Conservation (phyloP, 1,284 basidiomycete genomes). For the Cystobasidium slooffiae region DNA sequence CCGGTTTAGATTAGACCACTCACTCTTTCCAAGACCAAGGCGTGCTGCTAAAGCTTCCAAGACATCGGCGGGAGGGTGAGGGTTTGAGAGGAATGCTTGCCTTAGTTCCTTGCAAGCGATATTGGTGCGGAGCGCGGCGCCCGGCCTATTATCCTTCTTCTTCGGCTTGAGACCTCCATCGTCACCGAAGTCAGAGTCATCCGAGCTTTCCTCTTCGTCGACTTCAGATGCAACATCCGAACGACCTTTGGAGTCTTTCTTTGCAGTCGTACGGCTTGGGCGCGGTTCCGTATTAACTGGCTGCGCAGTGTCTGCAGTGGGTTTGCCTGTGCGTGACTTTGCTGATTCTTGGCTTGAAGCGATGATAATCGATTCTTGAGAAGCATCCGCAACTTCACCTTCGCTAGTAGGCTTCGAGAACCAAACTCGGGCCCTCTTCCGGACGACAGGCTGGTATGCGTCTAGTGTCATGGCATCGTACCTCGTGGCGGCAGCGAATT, state of each 20-base stretch:
- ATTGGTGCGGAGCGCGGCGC: conserved; percentile 28
- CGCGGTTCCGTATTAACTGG: not conserved
- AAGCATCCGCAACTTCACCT: not conserved
- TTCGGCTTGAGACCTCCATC: not conserved
- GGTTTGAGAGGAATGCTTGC: conserved; percentile 35
- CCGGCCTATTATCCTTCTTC: conserved; percentile 36
- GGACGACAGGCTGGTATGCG: not conserved
- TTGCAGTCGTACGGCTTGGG: not conserved
- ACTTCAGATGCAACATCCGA: conserved; percentile 1
- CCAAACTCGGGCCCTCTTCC: conserved; percentile 38
- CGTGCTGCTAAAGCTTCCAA: conserved; percentile 34
- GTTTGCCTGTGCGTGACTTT: not conserved
- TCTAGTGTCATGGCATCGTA: not conserved
- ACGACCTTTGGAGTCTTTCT: not conserved
- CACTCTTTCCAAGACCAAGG: conserved; percentile 43
- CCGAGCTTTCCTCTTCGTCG: conserved; percentile 14
- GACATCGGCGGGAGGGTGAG: conserved; percentile 34
- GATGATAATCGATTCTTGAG: not conserved
- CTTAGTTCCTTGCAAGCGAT: conserved; percentile 38
- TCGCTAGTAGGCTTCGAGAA: conserved; percentile 14
- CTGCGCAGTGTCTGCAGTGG: not conserved
- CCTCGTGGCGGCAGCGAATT: not conserved
- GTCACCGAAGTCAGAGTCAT: not conserved
- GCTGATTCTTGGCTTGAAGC: not conserved
- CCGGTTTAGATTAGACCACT: not conserved